phyloP scores from a whole-genome alignment of 2,329 filamentous ascomycete genomes.

The Leptodontidium sp. region DNA sequence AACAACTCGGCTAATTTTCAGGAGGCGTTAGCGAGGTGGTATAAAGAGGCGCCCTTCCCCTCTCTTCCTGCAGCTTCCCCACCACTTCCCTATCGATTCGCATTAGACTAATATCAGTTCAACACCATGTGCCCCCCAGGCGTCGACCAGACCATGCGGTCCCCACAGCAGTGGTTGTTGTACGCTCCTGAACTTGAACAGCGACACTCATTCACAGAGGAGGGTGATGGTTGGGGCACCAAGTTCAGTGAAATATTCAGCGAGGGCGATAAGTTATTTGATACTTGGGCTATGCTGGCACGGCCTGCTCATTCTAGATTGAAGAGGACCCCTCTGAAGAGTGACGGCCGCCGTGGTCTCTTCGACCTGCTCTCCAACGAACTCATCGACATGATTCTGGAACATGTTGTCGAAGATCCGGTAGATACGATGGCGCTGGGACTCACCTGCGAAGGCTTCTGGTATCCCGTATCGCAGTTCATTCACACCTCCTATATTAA shows the following conservation, averaged over 20 bases:
- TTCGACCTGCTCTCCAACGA: constrained; percentile 24
- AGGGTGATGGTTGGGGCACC: neutral
- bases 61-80: neutral
- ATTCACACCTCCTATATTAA: constrained; percentile 3
- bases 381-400: constrained; percentile 24
- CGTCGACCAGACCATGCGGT: constrained; percentile 19
- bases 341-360: neutral
- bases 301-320: neutral
- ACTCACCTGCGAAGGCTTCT: neutral
- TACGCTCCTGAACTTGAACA: constrained; percentile 17
- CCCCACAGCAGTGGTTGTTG: constrained; percentile 1
- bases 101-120: neutral
- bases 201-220: neutral
- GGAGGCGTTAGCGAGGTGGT: neutral
- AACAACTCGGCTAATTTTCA: neutral
- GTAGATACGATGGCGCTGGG: constrained; percentile 1
- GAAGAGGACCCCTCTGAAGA: neutral
- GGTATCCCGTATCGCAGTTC: constrained; percentile 1
- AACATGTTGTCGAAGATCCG: neutral
- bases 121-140: constrained; percentile 22
- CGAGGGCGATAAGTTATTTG: no score
- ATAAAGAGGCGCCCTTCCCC: neutral
- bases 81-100: neutral
- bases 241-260: neutral
- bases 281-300: neutral